These are phyloP conservation scores for Sisymbrium irio DNA, from an alignment of 345 rosid species.

Conservation along the genomic window DNA sequence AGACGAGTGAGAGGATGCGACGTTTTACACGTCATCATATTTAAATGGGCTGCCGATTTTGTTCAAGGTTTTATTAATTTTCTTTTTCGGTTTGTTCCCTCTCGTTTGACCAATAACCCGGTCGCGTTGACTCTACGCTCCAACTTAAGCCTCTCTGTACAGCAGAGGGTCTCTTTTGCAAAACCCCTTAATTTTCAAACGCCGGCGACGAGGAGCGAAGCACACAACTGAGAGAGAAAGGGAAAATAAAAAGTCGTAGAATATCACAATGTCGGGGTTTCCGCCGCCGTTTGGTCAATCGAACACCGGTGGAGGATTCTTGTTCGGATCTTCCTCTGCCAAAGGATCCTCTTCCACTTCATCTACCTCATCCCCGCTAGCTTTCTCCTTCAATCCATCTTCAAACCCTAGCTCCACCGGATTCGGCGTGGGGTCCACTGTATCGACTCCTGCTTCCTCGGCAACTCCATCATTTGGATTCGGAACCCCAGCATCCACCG, in stretches of 20 bases:
- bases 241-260: background rate
- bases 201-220: slow-evolving; percentile 24
- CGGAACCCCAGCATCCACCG: slow-evolving; percentile 28
- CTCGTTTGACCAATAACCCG: background rate
- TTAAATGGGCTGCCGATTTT: background rate
- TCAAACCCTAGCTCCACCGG: slow-evolving; percentile 39
- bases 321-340: slow-evolving; percentile 44
- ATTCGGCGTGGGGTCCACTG: slow-evolving; percentile 36
- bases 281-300: slow-evolving; percentile 43
- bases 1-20: background rate
- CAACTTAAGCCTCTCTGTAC: background rate
- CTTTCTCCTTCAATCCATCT: slow-evolving; percentile 36
- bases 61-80: background rate
- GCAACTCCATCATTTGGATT: slow-evolving; percentile 38
- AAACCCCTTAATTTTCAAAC: slow-evolving; percentile 23
- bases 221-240: slow-evolving; percentile 16
- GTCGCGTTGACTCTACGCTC: slow-evolving; percentile 22
- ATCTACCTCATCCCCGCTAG: slow-evolving; percentile 36
- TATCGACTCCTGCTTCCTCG: slow-evolving; percentile 26
- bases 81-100: background rate
- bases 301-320: slow-evolving; percentile 27
- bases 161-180: slow-evolving; percentile 12
- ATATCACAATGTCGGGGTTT: slow-evolving; percentile 39
- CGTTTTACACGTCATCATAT: background rate
- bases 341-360: slow-evolving; percentile 38